phyloP scores from a whole-genome alignment of 2,329 filamentous ascomycete genomes.

The Hypoxylon rubiginosum region DNA sequence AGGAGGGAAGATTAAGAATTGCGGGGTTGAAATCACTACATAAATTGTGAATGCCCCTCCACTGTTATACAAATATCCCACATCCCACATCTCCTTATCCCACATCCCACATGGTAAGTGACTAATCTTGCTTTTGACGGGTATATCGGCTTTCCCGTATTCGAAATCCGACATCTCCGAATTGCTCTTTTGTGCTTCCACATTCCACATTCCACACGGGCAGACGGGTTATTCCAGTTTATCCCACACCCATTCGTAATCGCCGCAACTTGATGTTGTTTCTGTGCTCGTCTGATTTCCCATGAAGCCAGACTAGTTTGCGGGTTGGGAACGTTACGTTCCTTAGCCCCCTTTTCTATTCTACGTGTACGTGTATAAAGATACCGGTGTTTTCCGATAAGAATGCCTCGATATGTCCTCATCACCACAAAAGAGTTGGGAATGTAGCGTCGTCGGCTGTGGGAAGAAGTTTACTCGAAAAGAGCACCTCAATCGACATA shows the following conservation, averaged over 20 bases:
- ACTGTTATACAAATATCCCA: constrained; percentile 25
- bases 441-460: constrained; percentile 42
- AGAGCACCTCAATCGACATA: constrained; percentile 47
- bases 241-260: constrained; percentile 4
- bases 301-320: constrained; percentile 2
- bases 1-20: neutral
- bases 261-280: neutral
- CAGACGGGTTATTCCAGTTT: constrained; percentile 2
- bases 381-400: neutral
- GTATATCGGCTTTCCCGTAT: constrained; percentile 21
- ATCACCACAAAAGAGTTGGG: constrained; percentile 36
- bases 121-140: constrained; percentile 19
- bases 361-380: constrained; percentile 9
- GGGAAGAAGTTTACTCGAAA: constrained; percentile 46
- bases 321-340: neutral
- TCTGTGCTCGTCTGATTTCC: neutral
- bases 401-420: constrained; percentile 32
- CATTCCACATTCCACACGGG: constrained; percentile 14
- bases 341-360: neutral
- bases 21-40: constrained; percentile 1
- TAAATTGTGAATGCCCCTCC: constrained; percentile 5
- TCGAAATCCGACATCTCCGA: constrained; percentile 21
- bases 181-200: constrained; percentile 9
- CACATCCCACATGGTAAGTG: constrained; percentile 23
- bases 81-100: constrained; percentile 30